phyloP scores from a whole-genome alignment of 2,329 filamentous ascomycete species.

The Orbilia blumenaviensis region DNA sequence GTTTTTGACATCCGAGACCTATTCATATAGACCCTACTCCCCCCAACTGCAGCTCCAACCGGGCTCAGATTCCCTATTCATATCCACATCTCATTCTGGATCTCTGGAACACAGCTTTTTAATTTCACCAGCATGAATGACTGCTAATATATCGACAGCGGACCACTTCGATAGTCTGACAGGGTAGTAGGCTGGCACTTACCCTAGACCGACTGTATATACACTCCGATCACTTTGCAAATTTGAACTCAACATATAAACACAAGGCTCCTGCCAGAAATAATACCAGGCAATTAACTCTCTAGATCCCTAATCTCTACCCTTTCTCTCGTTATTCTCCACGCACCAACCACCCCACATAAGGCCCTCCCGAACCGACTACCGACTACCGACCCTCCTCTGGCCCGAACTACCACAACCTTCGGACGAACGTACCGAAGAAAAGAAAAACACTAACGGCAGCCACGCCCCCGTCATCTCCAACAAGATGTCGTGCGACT shows the following conservation, averaged over 20 bases:
- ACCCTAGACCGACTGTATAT: slow-evolving; percentile 21
- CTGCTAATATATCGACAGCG: slow-evolving; percentile 13
- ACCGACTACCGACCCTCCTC: not conserved
- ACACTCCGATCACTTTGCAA: not conserved
- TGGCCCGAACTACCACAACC: not conserved
- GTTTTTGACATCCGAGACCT: slow-evolving; percentile 19
- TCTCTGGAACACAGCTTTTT: not conserved
- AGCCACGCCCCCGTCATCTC: not conserved
- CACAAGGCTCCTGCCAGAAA: not conserved
- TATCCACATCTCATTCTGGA: slow-evolving; percentile 5
- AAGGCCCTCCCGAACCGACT: not conserved
- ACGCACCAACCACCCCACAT: not conserved
- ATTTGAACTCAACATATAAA: not conserved
- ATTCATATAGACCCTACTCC: slow-evolving; percentile 19
- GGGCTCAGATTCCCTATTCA: slow-evolving; percentile 1
- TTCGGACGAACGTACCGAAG: not conserved
- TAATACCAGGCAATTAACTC: not conserved
- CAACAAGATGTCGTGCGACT: slow-evolving; percentile 12
- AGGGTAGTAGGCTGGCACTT: slow-evolving; percentile 41
- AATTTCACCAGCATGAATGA: slow-evolving; percentile 1
- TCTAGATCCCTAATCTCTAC: not conserved
- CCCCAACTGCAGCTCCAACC: slow-evolving; percentile 21
- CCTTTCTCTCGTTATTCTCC: not conserved
- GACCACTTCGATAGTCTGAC: slow-evolving; percentile 20
- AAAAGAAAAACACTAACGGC: not conserved